Conservation (phyloP, 139 green algal genomes). For the Coelastrella sp. region DNA sequence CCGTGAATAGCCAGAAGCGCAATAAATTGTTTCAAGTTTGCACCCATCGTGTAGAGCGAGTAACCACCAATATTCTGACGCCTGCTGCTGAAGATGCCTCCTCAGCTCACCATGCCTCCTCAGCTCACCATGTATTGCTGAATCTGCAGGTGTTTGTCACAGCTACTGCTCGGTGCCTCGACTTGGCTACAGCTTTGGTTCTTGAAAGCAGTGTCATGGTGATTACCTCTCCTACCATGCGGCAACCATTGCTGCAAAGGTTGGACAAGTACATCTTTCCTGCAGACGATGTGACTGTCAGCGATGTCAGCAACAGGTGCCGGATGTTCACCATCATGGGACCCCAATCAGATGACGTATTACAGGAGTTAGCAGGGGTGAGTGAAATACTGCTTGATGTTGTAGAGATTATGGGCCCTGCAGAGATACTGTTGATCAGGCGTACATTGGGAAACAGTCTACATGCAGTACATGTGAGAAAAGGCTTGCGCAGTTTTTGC, state of each 20-base stretch:
- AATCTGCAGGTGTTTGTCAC: slow-evolving; percentile 74
- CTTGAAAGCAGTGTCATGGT: slow-evolving; percentile 65
- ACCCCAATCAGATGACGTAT: slow-evolving; percentile 64
- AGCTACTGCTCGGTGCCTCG: slow-evolving; percentile 69
- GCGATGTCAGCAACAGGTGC: slow-evolving; percentile 62
- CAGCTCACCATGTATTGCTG: neutral
- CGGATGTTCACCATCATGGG: slow-evolving; percentile 79
- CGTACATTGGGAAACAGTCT: no score
- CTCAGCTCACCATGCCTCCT: no score
- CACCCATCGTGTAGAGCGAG: no score
- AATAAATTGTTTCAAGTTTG: no score
- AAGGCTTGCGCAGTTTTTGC: no score
- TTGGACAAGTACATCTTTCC: slow-evolving; percentile 86
- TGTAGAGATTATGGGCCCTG: no score
- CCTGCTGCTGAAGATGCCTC: no score
- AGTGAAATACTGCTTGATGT: no score
- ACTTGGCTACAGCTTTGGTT: slow-evolving; percentile 69
- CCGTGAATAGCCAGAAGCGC: no score
- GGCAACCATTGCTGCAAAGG: slow-evolving; percentile 57
- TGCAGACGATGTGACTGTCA: slow-evolving; percentile 73
- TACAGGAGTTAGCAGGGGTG: slow-evolving; percentile 69
- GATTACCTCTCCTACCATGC: slow-evolving; percentile 65
- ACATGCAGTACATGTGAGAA: no score
- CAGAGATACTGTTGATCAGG: no score
- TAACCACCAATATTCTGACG: no score